phyloP scores from a whole-genome alignment of 768 basidiomycete species.

The Tubosaeta brunneosetosa region DNA sequence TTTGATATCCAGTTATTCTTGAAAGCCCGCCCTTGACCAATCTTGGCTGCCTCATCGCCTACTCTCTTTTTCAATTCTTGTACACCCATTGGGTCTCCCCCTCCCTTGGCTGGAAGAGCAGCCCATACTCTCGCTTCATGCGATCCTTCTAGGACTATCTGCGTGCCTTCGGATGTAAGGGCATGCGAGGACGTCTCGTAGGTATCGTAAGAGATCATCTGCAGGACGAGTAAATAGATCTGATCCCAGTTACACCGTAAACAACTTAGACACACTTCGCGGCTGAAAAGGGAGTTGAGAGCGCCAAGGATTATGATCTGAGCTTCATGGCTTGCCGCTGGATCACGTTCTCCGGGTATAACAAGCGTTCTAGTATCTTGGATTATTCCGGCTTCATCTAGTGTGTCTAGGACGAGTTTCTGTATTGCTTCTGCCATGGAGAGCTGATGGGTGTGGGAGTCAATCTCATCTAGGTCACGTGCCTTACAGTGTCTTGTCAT shows the following conservation, averaged over 20 bases:
- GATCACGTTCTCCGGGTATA: conserved; percentile 56
- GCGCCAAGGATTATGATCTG: conserved; percentile 87
- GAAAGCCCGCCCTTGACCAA: conserved; percentile 94
- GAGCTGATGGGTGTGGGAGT: conserved; percentile 2
- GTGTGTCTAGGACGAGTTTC: conserved; percentile 68
- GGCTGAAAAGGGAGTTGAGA: conserved; percentile 82
- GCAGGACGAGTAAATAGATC: conserved; percentile 11
- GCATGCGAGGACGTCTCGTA: conserved; percentile 72
- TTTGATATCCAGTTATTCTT: conserved; percentile 97
- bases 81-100: conserved; percentile 60
- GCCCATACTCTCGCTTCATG: conserved; percentile 96
- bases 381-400: conserved; percentile 54
- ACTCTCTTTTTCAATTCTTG: conserved; percentile 68
- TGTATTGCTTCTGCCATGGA: conserved; percentile 76
- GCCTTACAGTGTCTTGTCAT: conserved; percentile 8
- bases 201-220: conserved; percentile 84
- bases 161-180: conserved; percentile 77
- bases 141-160: conserved; percentile 77
- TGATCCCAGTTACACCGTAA: conserved; percentile 2
- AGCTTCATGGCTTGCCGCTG: conserved; percentile 63
- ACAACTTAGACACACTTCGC: conserved; percentile 55
- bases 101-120: conserved; percentile 67
- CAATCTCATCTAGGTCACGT: conserved; percentile 22
- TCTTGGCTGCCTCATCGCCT: conserved; percentile 85
- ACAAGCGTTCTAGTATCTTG: conserved; percentile 64